These are phyloP conservation scores for Debaryomycetaceae sp. DNA, from an alignment of 1,139 yeast species.

Conservation along the genomic window DNA sequence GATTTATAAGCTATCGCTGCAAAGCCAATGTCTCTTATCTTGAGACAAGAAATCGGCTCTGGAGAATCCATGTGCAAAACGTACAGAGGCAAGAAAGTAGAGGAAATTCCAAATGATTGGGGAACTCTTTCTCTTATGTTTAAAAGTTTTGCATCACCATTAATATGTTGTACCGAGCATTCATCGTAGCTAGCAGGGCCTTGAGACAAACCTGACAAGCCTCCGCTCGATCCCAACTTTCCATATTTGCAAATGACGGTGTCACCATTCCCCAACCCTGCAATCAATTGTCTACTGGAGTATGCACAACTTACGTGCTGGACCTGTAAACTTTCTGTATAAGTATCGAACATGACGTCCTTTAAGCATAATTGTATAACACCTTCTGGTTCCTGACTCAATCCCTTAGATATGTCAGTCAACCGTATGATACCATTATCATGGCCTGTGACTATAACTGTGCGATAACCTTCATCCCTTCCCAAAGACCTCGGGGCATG, in stretches of 20 bases:
- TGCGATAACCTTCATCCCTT: constrained; percentile 50
- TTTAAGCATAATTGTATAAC: constrained; percentile 34
- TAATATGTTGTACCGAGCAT: constrained; percentile 31
- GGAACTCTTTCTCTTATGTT: constrained; percentile 29
- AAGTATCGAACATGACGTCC: constrained; percentile 31
- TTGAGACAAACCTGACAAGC: constrained; percentile 6
- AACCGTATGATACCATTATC: constrained; percentile 73
- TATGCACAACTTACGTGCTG: constrained; percentile 69
- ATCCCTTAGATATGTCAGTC: constrained; percentile 81
- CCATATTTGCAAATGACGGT: constrained; percentile 75
- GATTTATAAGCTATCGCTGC: constrained; percentile 77
- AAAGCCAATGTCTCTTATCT: constrained; percentile 77
- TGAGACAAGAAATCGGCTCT: constrained; percentile 54
- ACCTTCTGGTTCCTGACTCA: constrained; percentile 55
- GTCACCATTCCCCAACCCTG: constrained; percentile 67
- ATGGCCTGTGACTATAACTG: constrained; percentile 78
- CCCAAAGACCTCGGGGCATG: constrained; percentile 45
- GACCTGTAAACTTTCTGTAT: constrained; percentile 41
- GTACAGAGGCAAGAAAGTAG: constrained; percentile 62
- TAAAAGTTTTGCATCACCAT: constrained; percentile 34
- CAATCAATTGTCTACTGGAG: constrained; percentile 71
- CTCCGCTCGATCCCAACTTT: constrained; percentile 13
- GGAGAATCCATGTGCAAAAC: constrained; percentile 34
- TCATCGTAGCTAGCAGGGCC: constrained; percentile 23
- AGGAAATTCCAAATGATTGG: constrained; percentile 29